These are phyloP conservation scores for Bipolaris gigantea DNA, from an alignment of 2,329 filamentous ascomycete genomes.

Conservation along the genomic window DNA sequence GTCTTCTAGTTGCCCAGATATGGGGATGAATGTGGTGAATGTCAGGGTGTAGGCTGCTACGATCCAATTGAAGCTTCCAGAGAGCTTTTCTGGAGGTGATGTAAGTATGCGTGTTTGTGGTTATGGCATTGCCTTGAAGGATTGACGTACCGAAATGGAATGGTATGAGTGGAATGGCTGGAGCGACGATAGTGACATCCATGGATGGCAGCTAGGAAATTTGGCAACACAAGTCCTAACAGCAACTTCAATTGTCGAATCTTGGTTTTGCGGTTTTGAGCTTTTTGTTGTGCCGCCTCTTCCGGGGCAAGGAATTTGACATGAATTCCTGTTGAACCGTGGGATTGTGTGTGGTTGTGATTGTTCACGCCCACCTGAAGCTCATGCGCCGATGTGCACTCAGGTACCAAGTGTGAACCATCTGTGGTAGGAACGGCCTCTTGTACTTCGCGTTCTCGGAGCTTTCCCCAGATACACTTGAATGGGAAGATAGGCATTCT, in stretches of 20 bases:
- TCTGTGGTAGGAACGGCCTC: constrained; percentile 27
- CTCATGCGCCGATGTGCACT: constrained; percentile 2
- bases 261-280: constrained; percentile 20
- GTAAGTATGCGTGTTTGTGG: constrained; percentile 7
- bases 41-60: constrained; percentile 70
- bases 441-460: constrained; percentile 24
- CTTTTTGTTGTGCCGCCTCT: constrained; percentile 16
- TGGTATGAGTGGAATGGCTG: constrained; percentile 64
- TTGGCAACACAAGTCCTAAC: constrained; percentile 61
- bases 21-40: constrained; percentile 67
- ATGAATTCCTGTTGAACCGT: constrained; percentile 4
- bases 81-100: constrained; percentile 54
- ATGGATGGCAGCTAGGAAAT: constrained; percentile 64
- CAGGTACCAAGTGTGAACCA: constrained; percentile 28
- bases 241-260: constrained; percentile 63
- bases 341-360: neutral
- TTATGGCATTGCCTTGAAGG: neutral
- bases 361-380: neutral
- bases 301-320: constrained; percentile 15
- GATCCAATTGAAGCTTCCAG: constrained; percentile 60
- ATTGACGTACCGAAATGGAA: constrained; percentile 61
- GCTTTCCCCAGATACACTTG: constrained; percentile 31
- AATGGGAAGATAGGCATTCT: constrained; percentile 33
- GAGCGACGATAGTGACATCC: constrained; percentile 66
- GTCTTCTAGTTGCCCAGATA: constrained; percentile 66